Evolutionary conservation across 805 yeast genomes (phyloP), one percentile per base, ranked within the genome.

Genomic region (Ogataea zsoltii): DNA sequence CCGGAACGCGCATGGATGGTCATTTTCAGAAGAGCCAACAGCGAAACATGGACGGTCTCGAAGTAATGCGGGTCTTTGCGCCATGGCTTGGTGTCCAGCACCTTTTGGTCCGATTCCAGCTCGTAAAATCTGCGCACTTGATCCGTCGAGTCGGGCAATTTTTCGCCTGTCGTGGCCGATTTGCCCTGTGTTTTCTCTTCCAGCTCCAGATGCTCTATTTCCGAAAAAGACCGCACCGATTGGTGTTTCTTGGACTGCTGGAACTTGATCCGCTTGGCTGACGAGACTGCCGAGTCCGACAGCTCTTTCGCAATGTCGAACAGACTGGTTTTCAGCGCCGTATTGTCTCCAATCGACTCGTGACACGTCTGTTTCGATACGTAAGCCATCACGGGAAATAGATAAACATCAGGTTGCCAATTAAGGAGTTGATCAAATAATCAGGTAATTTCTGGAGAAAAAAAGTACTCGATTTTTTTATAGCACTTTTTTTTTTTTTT

Each of bases 1-100:
- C 97, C 97, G 1, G 82, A 70, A 18, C 85, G 70, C 1, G 96
- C 91, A 65, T 90, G 97, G 12, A 79, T 70, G 2, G 85, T 65
- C 86, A 90, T 89, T 58, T 88, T 88, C 48, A 78, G 63, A 35
- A 86, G 61, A 0, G 96, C 95, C 25, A 86, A 62, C 1, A 88
- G 72, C 2, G 96, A 85, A 1, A 90, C 74, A 49, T 78, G 75
- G 6, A 77, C 83, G 10, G 75, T 75, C 39, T 72, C 74, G 62
- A 87, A 87, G 56, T 80, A 85, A 37, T 76, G 72, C 1, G 82
- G 76, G 54, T 84, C 77, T 11, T 58, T 59, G 33, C 66, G 68
- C 89, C 88, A 83, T 4, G 86, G 85, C 43, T 74, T 69, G 7
- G 50, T 30, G 11, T 43, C 48, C 33, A 51, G 36, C 4, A 48